Percentiles rank a stretch among this genome's conserved stretches.
Evolutionary conservation across 106 monocot species (phyloP).

Genomic region (Gastrodia elata): DNA sequence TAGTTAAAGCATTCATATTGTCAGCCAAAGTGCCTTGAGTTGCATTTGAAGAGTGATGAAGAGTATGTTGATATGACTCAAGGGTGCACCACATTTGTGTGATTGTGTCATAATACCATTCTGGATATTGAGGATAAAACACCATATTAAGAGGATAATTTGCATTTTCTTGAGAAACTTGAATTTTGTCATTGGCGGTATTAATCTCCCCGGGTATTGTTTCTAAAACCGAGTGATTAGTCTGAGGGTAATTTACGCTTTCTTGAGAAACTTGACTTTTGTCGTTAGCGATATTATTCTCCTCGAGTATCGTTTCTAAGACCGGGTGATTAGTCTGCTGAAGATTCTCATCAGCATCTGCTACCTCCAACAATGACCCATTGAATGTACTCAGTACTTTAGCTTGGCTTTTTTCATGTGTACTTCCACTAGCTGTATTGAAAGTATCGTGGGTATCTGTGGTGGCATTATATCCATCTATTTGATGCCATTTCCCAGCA

Average conservation of each 20-base stretch:
- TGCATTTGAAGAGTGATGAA: constrained; percentile 13
- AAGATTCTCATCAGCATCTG: constrained; percentile 34
- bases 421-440: constrained; percentile 1
- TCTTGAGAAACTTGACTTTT: not conserved
- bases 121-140: constrained; percentile 89
- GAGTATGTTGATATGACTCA: constrained; percentile 58
- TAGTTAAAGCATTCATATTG: constrained; percentile 6
- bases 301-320: constrained; percentile 61
- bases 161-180: constrained; percentile 22
- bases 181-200: constrained; percentile 22
- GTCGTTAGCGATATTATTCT: not conserved
- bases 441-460: constrained; percentile 17
- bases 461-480: constrained; percentile 29
- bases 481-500: constrained; percentile 54
- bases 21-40: constrained; percentile 14
- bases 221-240: constrained; percentile 28
- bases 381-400: not conserved
- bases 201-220: constrained; percentile 42
- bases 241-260: constrained; percentile 28
- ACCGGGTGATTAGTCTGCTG: constrained; percentile 75
- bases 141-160: constrained; percentile 91
- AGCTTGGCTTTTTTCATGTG: constrained; percentile 7
- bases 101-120: constrained; percentile 90
- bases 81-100: constrained; percentile 71
- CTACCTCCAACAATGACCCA: constrained; percentile 12